Conservation (phyloP, 2,329 filamentous ascomycete species). For the Dactylellina leptospora region DNA sequence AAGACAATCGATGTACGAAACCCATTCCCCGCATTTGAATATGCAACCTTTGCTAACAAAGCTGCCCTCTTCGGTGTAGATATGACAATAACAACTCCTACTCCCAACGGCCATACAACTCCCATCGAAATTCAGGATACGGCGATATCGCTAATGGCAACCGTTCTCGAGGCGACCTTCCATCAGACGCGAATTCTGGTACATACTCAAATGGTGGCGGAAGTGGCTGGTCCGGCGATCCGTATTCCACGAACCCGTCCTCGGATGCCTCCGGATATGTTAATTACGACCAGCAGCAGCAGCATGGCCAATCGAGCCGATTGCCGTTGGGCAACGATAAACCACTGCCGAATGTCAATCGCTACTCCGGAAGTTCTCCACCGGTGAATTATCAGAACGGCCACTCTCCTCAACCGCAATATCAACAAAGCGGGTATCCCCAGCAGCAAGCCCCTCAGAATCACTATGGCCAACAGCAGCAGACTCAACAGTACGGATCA, state of each 20-base stretch:
- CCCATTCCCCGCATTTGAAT: not conserved
- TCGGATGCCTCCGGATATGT: conserved; percentile 41
- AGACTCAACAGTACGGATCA: conserved; percentile 29
- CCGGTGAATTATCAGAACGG: conserved; percentile 41
- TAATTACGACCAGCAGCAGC: conserved; percentile 38
- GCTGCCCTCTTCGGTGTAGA: not conserved
- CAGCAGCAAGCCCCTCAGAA: conserved; percentile 18
- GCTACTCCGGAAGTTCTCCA: conserved; percentile 15
- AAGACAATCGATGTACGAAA: conserved; percentile 41
- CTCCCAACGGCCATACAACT: conserved; percentile 36
- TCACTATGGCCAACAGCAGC: conserved; percentile 8
- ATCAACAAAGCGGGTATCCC: conserved; percentile 29
- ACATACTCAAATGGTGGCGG: conserved; percentile 37
- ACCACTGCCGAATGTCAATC: conserved; percentile 41
- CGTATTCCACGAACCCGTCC: conserved; percentile 49
- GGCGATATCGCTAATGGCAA: conserved; percentile 9
- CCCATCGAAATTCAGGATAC: conserved; percentile 27
- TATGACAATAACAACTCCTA: conserved; percentile 26
- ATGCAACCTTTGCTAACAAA: not conserved
- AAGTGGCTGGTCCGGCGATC: conserved; percentile 48
- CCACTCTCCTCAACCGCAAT: conserved; percentile 20
- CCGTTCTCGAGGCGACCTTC: conserved; percentile 40
- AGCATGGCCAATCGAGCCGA: conserved; percentile 30
- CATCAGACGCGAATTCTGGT: conserved; percentile 34
- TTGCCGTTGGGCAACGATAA: conserved; percentile 43